A percentile compares a stretch with the other conserved stretches of the same genome.
Conservation (phyloP, 2,329 filamentous ascomycete species). For the Sarocladium strictum region DNA sequence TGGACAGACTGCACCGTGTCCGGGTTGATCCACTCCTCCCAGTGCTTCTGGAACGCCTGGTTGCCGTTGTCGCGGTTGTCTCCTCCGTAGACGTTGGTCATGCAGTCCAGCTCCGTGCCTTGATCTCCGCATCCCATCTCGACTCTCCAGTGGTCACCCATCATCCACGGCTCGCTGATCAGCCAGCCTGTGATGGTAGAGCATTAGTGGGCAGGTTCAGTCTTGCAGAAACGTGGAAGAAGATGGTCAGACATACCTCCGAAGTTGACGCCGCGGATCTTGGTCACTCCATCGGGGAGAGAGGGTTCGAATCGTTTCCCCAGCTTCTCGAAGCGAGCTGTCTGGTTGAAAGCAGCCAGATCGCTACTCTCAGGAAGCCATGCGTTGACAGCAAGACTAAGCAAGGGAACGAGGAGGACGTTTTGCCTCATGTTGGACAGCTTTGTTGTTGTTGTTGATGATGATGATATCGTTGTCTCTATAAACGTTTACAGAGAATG, state of each 20-base stretch:
- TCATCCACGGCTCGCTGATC: constrained; percentile 12
- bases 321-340: constrained; percentile 23
- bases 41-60: constrained; percentile 41
- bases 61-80: constrained; percentile 4
- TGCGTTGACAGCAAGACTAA: constrained; percentile 11
- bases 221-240: neutral
- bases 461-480: no score
- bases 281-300: constrained; percentile 13
- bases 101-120: constrained; percentile 9
- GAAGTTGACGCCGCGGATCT: constrained; percentile 12
- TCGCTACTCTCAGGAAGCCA: constrained; percentile 26
- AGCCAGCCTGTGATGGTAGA: constrained; percentile 1
- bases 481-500: no score
- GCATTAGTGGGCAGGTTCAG: neutral
- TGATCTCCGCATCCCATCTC: constrained; percentile 9
- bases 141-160: constrained; percentile 8
- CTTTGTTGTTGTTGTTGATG: no score
- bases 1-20: constrained; percentile 43
- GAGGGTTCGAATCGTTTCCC: constrained; percentile 25
- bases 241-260: constrained; percentile 2
- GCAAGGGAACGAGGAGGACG: neutral
- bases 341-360: constrained; percentile 26
- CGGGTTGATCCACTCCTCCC: constrained; percentile 42
- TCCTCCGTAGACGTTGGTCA: neutral
- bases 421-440: neutral